Base-by-base conservation (phyloP, 2,329 filamentous ascomycete species). In the Penicillium sp. region DNA sequence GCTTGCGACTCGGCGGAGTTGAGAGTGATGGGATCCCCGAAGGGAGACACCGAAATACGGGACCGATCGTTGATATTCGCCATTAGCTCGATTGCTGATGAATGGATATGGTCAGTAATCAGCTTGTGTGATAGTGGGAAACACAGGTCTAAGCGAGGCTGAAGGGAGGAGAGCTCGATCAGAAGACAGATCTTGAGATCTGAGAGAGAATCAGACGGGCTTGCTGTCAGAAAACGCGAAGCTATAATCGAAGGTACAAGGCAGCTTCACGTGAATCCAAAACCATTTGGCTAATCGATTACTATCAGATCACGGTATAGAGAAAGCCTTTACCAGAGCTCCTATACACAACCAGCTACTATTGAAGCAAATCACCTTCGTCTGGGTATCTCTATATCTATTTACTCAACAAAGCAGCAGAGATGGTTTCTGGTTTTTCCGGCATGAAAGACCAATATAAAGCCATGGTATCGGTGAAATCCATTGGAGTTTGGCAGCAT, bases 331-430 rank as follows among this genome's bases (percentile, higher is more conserved):
- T 27, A n/a, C 47, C 18, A 14, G 14, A 23, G 7, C 13, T 18
- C 26, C 26, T 42, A 40, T 43, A 30, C 35, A 34, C 18, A 26
- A 26, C 29, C 26, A 34, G 9, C 16, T 36, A 19, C 27, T 39
- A 39, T n/a, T 30, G 27, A 26, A 47, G 49, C 18, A 40, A 34
- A 19, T 29, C 47, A 30, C 27, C 30, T 40, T 39, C 26, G 7
- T 34, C 43, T 47, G 9, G 26, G 16, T 53, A 52, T 52, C 47
- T 38, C 38, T 50, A 52, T 52, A 47, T 38, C 38, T 50, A 39
- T 29, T 34, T 39, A 27, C 10, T 47, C 14, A 35, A 53, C 50
- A 53, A 53, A 53, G 50, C 50, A 34, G 29, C 23, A 27, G 19
- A 30, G 11, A 13, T 2, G 1, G 35, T 29, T 4, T 7, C 13